Evolutionary conservation across 805 yeast species (phyloP), one percentile per base, ranked within the genome.

Genomic region (Candida yuanshanica): DNA sequence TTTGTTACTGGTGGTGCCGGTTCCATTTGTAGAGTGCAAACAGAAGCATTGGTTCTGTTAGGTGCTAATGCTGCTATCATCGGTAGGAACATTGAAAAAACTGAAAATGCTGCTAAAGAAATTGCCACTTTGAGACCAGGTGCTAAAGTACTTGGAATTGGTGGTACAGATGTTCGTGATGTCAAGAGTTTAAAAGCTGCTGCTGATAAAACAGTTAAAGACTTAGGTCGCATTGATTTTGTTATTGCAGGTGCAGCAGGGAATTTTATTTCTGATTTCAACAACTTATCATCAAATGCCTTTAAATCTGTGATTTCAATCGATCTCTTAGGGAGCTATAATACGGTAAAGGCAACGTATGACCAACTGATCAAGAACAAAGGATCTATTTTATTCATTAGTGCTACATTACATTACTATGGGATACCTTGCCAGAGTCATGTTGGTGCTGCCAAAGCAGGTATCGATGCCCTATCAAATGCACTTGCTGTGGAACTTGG

Each of bases 171-270:
- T 59, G 98, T 91, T 17, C 75, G 97, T 47, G 75, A 79, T 29
- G 72, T 82, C 29, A 56, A 74, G 3, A 68, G 76, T n/a, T 52
- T 90, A 47, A 70, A 65, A 16, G 56, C 52, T 4, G 95, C 95
- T 0, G 95, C 77, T 4, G 73, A 74, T 7, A 52, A 56, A 33
- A 79, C 96, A 0, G 86, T 89, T 20, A 57, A 64, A 9, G 68
- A 73, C 54, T 74, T 87, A 50, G 96, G 96, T 7, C 68, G 75
- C 46, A 82, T 90, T 44, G 97, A 90, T 64, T 85, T 62, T 59
- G 95, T 90, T 25, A 84, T 90, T 59, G 90, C 93, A 34, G 97
- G 97, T 10, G 97, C 98, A 3, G 97, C 97, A 4, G 97, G 98
- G 8, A 91, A 91, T 67, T 90, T 91, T 59, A 60, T 91, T 40